Evolutionary conservation across 2,329 filamentous ascomycete species (phyloP).

Genomic region (Aureobasidium melanogenum): DNA sequence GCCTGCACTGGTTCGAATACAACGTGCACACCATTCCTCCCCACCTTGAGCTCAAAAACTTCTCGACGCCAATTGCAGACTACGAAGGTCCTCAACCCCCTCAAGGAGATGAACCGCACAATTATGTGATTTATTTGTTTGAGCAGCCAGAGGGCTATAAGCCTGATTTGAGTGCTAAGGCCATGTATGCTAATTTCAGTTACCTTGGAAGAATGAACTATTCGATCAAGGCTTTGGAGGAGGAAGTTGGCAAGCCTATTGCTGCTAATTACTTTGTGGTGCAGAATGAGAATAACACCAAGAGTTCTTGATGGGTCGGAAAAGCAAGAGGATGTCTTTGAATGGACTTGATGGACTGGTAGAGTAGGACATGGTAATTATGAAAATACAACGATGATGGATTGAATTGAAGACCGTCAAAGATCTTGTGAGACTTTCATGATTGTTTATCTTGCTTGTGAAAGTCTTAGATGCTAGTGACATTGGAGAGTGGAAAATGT

Average conservation of each 20-base stretch:
- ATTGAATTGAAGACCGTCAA: too few relatives aligned
- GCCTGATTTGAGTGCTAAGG: slow-evolving; percentile 17
- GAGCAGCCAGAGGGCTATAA: slow-evolving; percentile 19
- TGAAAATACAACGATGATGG: too few relatives aligned
- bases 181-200: slow-evolving; percentile 9
- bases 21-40: slow-evolving; percentile 13
- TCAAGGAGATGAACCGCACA: slow-evolving; percentile 21
- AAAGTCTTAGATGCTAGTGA: too few relatives aligned
- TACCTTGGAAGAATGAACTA: slow-evolving; percentile 18
- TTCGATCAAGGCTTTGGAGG: slow-evolving; percentile 16
- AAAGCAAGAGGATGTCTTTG: background rate
- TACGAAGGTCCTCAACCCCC: slow-evolving; percentile 21
- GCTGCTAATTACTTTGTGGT: slow-evolving; percentile 21
- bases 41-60: slow-evolving; percentile 16
- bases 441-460: too few relatives aligned
- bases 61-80: slow-evolving; percentile 16
- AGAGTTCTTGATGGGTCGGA: background rate
- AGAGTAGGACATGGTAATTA: too few relatives aligned
- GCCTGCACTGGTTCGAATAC: slow-evolving; percentile 24
- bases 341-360: too few relatives aligned
- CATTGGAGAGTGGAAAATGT: background rate
- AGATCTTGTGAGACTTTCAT: too few relatives aligned
- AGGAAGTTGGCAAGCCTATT: slow-evolving; percentile 17
- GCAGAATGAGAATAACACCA: slow-evolving; percentile 5
- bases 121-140: slow-evolving; percentile 25